Evolutionary conservation across 495 filamentous ascomycete genomes (phyloP), one percentile per base, ranked within the genome.

Genomic region (Penicillium angulare): DNA sequence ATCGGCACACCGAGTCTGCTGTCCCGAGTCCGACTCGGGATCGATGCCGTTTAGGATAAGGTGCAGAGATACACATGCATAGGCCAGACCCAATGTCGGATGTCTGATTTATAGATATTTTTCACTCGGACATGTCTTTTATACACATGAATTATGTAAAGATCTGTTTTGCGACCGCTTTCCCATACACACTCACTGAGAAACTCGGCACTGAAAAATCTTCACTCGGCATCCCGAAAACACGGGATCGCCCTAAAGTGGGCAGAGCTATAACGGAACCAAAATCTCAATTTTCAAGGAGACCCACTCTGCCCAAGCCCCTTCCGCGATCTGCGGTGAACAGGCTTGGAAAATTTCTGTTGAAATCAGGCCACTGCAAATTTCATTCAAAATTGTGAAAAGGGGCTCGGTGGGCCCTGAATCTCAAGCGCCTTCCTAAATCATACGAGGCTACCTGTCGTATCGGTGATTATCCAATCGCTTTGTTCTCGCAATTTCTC

Each of bases 1-100:
- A 57, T 65, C 61, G 61, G 61, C 59, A 65, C 59, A 65, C 62
- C 62, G 62, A 65, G 44, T 57, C 35, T 33, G 31, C 15, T 49
- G 45, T 63, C 45, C 62, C 59, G 57, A 63, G 29, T 8, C 50
- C 53, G 59, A 57, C 50, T 61, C 58, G 61, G 61, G 44, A 56
- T 61, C 45, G 34, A 23, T 43, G 38, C 39, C 23, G 38, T 32
- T 35, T 9, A 12, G 13, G 39, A 17, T 33, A 5, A 8, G 16
- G 10, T 32, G 46, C 24, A 29, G 23, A 4, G 29, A 0, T 5
- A 9, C 29, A 9, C 13, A 12, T 12, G 13, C 13, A 7, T 12
- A 31, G 27, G 8, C 8, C 8, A 31, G 13, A 9, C 27, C 8
- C 10, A 42, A 36, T 26, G 9, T 6, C 7, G 6, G 31, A 3